Evolutionary conservation across 2,329 filamentous ascomycete genomes (phyloP).

Genomic region (Pleochaeta shiraiana): DNA sequence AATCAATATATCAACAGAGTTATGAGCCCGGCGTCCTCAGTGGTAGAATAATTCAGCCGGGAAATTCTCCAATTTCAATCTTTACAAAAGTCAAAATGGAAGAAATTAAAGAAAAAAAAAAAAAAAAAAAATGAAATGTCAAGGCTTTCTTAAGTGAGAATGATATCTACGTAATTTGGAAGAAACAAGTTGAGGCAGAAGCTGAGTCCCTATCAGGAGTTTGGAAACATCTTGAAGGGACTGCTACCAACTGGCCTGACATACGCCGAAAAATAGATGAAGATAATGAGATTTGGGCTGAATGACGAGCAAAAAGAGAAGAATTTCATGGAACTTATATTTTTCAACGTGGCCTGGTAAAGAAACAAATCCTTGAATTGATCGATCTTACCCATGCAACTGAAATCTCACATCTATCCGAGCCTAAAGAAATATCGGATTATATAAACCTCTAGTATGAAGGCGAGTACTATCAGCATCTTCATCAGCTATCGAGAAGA

Average conservation of each 20-base stretch:
- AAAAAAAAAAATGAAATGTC: no score
- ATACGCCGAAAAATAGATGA: no score
- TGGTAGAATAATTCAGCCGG: no score
- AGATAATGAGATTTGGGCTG: neutral
- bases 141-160: neutral
- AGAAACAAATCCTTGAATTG: neutral
- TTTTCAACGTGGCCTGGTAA: neutral
- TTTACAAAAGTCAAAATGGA: no score
- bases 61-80: no score
- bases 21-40: no score
- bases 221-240: neutral
- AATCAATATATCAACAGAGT: no score
- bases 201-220: neutral
- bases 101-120: no score
- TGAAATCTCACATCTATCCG: neutral
- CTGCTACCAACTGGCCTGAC: no score
- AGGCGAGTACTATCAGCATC: neutral
- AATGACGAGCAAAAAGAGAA: neutral
- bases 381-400: neutral
- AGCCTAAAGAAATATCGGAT: neutral
- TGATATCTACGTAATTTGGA: neutral
- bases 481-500: neutral
- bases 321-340: neutral
- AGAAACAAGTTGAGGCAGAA: neutral
- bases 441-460: neutral